phyloP scores from a whole-genome alignment of 2,329 filamentous ascomycete genomes.

The Colletotrichum theobromicola region DNA sequence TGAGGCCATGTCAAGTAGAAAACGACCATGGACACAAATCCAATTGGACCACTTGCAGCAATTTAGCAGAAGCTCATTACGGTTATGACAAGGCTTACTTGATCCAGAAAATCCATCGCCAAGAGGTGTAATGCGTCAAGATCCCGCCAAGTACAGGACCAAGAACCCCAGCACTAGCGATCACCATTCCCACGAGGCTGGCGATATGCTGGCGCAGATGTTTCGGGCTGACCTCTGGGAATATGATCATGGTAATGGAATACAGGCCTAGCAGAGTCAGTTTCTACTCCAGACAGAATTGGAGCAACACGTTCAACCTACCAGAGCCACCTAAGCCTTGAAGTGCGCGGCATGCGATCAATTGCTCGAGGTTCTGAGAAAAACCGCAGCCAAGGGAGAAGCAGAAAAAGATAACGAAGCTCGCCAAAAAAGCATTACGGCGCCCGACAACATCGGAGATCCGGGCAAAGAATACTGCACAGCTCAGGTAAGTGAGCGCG shows the following conservation, averaged over 20 bases:
- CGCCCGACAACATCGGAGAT: slow-evolving; percentile 60
- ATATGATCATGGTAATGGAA: slow-evolving; percentile 60
- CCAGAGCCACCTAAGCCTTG: slow-evolving; percentile 58
- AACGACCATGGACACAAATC: slow-evolving; percentile 47
- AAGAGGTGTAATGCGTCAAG: slow-evolving; percentile 52
- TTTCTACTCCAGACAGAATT: slow-evolving; percentile 5
- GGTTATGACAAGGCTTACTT: slow-evolving; percentile 46
- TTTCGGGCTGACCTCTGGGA: slow-evolving; percentile 53
- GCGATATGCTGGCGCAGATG: slow-evolving; percentile 47
- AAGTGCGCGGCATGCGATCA: slow-evolving; percentile 42
- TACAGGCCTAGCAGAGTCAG: slow-evolving; percentile 48
- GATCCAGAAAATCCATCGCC: slow-evolving; percentile 65
- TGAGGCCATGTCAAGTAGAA: slow-evolving; percentile 58
- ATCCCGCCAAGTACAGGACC: slow-evolving; percentile 58
- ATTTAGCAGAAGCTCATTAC: background rate
- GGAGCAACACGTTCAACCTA: slow-evolving; percentile 24
- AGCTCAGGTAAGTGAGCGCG: slow-evolving; percentile 62
- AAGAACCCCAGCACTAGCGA: slow-evolving; percentile 53
- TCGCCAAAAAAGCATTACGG: slow-evolving; percentile 53
- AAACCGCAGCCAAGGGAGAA: slow-evolving; percentile 64
- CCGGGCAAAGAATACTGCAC: slow-evolving; percentile 59
- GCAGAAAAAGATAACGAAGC: slow-evolving; percentile 58
- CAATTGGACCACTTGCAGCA: slow-evolving; percentile 52
- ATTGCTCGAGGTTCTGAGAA: slow-evolving; percentile 43
- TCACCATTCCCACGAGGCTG: slow-evolving; percentile 52